phyloP scores from a whole-genome alignment of 2,329 filamentous ascomycete genomes.

The Neopestalotiopsis rosae region DNA sequence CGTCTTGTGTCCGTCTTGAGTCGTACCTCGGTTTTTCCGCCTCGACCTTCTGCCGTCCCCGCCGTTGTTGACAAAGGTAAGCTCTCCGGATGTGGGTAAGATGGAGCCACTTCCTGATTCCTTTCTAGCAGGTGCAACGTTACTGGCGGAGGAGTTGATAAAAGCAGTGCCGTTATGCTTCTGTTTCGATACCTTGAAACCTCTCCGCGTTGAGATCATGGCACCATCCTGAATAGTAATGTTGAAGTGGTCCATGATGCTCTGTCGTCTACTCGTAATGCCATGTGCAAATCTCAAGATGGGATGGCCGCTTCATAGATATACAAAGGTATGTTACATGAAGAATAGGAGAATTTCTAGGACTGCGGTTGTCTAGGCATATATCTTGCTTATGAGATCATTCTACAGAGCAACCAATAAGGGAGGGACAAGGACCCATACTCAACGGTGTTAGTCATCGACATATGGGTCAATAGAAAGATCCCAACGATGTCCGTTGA shows the following conservation, averaged over 20 bases:
- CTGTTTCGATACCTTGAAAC: slow-evolving; percentile 45
- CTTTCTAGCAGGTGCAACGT: neutral
- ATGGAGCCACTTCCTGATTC: neutral
- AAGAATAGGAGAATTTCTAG: neutral
- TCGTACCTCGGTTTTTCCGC: neutral
- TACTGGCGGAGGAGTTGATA: slow-evolving; percentile 36
- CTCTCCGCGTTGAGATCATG: slow-evolving; percentile 43
- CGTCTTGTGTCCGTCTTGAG: neutral
- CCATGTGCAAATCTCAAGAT: neutral
- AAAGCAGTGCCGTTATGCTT: slow-evolving; percentile 45
- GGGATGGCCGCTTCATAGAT: neutral
- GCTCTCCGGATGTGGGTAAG: slow-evolving; percentile 12
- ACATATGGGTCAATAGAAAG: neutral
- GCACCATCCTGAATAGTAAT: slow-evolving; percentile 41
- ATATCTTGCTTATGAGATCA: neutral
- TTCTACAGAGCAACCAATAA: neutral
- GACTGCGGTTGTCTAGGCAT: neutral
- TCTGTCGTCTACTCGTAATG: neutral
- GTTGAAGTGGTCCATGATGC: slow-evolving; percentile 46
- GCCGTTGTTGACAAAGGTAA: slow-evolving; percentile 23
- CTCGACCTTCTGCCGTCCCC: slow-evolving; percentile 6
- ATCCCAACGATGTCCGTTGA: neutral
- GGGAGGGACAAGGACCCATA: neutral
- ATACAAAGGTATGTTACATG: neutral
- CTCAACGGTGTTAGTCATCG: neutral